A percentile compares a stretch with the other conserved stretches of the same genome.
These are phyloP conservation scores for Metroxylon sagu DNA, from an alignment of 176 grass and related monocot genomes.

Conservation along the genomic window DNA sequence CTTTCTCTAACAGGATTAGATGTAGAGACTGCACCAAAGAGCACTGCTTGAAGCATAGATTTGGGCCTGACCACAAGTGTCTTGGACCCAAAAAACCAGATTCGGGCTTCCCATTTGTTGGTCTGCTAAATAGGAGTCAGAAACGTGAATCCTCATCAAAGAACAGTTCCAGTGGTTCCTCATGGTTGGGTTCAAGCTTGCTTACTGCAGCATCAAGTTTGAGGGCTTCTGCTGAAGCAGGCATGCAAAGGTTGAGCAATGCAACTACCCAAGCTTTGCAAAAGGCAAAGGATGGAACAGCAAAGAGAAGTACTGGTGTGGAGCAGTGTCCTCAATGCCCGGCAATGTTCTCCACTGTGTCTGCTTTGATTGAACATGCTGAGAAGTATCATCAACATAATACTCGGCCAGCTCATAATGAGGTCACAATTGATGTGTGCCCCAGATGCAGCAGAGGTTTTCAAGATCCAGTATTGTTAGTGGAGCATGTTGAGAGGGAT, in stretches of 20 bases:
- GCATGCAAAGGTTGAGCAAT: slow-evolving; percentile 70
- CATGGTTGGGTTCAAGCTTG: slow-evolving; percentile 72
- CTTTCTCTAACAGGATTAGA: slow-evolving; percentile 83
- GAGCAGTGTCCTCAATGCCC: slow-evolving; percentile 76
- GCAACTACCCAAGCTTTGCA: slow-evolving; percentile 69
- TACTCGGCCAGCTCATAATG: slow-evolving; percentile 16
- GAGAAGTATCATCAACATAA: slow-evolving; percentile 59
- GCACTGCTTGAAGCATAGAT: slow-evolving; percentile 96
- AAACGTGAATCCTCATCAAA: slow-evolving; percentile 37
- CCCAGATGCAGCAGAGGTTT: slow-evolving; percentile 89
- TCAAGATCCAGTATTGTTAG: slow-evolving; percentile 73
- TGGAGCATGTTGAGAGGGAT: slow-evolving; percentile 93
- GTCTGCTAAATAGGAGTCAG: slow-evolving; percentile 58
- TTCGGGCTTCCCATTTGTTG: slow-evolving; percentile 40
- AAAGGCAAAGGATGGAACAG: slow-evolving; percentile 58
- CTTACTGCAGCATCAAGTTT: slow-evolving; percentile 62
- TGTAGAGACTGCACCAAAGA: slow-evolving; percentile 92
- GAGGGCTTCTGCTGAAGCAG: slow-evolving; percentile 69
- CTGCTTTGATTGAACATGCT: slow-evolving; percentile 52
- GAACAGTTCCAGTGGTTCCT: slow-evolving; percentile 41
- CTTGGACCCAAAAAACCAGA: slow-evolving; percentile 63
- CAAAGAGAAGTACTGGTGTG: slow-evolving; percentile 28
- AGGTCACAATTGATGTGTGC: slow-evolving; percentile 61
- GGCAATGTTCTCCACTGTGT: slow-evolving; percentile 64
- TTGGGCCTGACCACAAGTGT: slow-evolving; percentile 83